Base-by-base conservation (phyloP, 192 early-diverging fungal genomes). In the Gigaspora rosea region DNA sequence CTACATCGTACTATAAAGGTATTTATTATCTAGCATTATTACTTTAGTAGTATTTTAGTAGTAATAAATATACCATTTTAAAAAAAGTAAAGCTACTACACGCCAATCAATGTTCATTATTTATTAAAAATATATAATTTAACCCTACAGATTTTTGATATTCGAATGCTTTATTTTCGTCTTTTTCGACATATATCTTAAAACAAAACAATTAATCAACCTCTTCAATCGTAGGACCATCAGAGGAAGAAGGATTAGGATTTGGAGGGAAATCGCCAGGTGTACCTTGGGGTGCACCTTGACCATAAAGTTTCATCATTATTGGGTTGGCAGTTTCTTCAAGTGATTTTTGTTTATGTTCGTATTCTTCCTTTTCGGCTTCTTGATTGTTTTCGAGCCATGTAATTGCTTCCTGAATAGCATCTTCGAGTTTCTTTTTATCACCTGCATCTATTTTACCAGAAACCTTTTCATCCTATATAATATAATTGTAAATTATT, bases 311-410 rank as follows among this genome's bases (percentile, higher is more conserved):
- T 87, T 94, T 95, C 83, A 86, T 92, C 94, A 98, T 98, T 90
- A 99, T 97, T 79, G 96, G 96, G 91, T 97, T 96, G 80, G 95
- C 95, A 75, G 94, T 78, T 80, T 88, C 88, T 88, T 98, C 95
- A 67, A 99, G 90, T 79, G 95, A 92, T 92, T 97, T 98, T 88
- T 96, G 94, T 83, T 90, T 90, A 81, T 87, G 79, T 86, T 98
- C 96, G 84, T 93, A 98, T 90, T 99, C 97, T 85, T 98, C 96
- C 90, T 96, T 99, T 82, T 93, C 91, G 66, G 94, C 97, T 88
- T 98, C 97, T 80, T 94, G 92, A 83, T 92, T 94, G 75, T 86
- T 82, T 81, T 99, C 96, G 79, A 99, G 88, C 96, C 96, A 99
- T 80, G 92, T 89, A 88, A 97, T 95, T 81, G 95, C 87, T 78